Conservation (phyloP, 192 early-diverging fungal genomes). For the Thamnidium elegans region DNA sequence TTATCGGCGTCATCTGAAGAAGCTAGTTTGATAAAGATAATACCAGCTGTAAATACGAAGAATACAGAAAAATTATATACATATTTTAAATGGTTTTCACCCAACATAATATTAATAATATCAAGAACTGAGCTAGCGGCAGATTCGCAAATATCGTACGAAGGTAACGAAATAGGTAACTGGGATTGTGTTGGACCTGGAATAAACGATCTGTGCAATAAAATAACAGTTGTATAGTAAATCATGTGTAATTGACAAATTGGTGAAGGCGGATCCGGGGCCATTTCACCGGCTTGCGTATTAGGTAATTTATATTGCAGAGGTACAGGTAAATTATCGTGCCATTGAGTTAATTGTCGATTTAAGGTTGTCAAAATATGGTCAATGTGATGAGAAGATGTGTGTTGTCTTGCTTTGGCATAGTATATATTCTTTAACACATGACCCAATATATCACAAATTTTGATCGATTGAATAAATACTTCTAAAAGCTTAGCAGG, state of each 20-base stretch:
- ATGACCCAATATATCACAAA: slow-evolving; percentile 50
- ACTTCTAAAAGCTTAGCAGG: slow-evolving; percentile 21
- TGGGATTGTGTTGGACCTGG: slow-evolving; percentile 28
- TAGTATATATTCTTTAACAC: slow-evolving; percentile 52
- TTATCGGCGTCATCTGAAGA: slow-evolving; percentile 13
- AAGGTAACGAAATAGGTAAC: slow-evolving; percentile 26
- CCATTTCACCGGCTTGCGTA: slow-evolving; percentile 23
- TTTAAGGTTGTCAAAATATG: slow-evolving; percentile 29
- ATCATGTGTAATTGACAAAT: slow-evolving; percentile 43
- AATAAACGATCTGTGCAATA: slow-evolving; percentile 57
- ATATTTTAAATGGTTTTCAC: slow-evolving; percentile 18
- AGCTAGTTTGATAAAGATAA: slow-evolving; percentile 37
- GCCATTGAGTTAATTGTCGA: slow-evolving; percentile 39
- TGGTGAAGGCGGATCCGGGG: slow-evolving; percentile 20
- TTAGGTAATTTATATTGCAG: slow-evolving; percentile 45
- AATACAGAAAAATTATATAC: slow-evolving; percentile 31
- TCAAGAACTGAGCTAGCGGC: slow-evolving; percentile 26
- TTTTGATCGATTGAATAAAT: slow-evolving; percentile 45
- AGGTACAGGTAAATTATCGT: slow-evolving; percentile 36
- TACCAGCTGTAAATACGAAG: slow-evolving; percentile 33
- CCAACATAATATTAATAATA: slow-evolving; percentile 32
- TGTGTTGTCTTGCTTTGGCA: slow-evolving; percentile 33
- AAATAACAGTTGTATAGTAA: slow-evolving; percentile 50
- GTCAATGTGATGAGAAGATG: slow-evolving; percentile 26
- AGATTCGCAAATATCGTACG: slow-evolving; percentile 28